These are phyloP conservation scores for Oryza longistaminata DNA, from an alignment of 176 grass and related monocot species.

Conservation along the genomic window DNA sequence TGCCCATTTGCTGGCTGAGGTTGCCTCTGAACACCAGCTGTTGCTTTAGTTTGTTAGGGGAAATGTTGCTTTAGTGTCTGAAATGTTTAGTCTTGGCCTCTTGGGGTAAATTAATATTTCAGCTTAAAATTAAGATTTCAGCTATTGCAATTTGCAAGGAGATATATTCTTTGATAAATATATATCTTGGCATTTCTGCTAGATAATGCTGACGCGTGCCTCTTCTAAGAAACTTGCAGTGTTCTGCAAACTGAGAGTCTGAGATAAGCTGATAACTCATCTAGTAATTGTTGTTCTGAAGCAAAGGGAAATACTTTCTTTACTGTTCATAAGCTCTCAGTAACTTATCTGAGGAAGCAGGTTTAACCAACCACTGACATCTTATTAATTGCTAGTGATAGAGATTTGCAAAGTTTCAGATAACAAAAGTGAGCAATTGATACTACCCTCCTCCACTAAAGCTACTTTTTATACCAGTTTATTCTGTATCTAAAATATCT, in stretches of 20 bases:
- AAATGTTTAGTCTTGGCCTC: neutral
- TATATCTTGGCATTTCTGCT: neutral
- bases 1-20: slow-evolving; percentile 6
- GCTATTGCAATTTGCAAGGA: neutral
- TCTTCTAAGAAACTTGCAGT: neutral
- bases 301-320: neutral
- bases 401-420: neutral
- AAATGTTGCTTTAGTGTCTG: neutral
- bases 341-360: neutral
- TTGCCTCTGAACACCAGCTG: neutral
- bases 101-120: neutral
- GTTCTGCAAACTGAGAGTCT: neutral
- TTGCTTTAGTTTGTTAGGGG: neutral
- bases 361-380: neutral
- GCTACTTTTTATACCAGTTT: neutral
- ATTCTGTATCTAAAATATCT: neutral
- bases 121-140: neutral
- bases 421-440: neutral
- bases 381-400: neutral
- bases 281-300: too few species aligned
- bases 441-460: neutral
- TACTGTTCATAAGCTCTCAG: neutral
- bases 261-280: too few species aligned
- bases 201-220: neutral
- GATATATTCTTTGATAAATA: neutral